A percentile compares a stretch with the other conserved stretches of the same genome.
phyloP scores from a whole-genome alignment of 1,284 basidiomycete genomes.

The Pseudozyma flocculosa region DNA sequence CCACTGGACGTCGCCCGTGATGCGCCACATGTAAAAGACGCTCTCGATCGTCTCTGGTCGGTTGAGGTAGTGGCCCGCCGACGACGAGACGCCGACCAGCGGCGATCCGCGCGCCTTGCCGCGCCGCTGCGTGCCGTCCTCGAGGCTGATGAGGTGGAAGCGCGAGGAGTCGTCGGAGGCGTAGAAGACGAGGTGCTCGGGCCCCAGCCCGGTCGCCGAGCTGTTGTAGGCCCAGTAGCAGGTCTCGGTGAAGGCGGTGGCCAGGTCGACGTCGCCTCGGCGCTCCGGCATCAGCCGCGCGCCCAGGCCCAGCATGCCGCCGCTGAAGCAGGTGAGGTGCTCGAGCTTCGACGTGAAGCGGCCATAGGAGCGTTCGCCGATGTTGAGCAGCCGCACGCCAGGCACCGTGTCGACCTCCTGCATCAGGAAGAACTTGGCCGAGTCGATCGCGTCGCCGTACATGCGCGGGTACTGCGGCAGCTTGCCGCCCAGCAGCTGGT shows the following conservation, averaged over 20 bases:
- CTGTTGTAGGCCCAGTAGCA: constrained; percentile 63
- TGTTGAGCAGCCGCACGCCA: constrained; percentile 55
- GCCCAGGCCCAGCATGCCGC: constrained; percentile 64
- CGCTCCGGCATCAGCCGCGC: constrained; percentile 60
- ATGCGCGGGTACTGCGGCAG: constrained; percentile 61
- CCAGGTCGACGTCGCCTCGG: constrained; percentile 59
- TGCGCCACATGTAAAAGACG: constrained; percentile 63
- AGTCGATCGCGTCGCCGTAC: constrained; percentile 61
- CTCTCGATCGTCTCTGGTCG: constrained; percentile 66
- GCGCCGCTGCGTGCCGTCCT: constrained; percentile 33
- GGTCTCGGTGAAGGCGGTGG: constrained; percentile 60
- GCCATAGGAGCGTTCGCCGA: constrained; percentile 35
- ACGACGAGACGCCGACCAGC: constrained; percentile 49
- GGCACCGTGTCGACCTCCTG: constrained; percentile 60
- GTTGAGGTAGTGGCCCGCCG: constrained; percentile 40
- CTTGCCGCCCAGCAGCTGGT: constrained; percentile 61
- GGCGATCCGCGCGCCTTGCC: constrained; percentile 41
- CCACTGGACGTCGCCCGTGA: constrained; percentile 65
- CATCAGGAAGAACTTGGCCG: constrained; percentile 60
- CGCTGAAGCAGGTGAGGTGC: constrained; percentile 63
- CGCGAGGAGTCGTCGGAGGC: constrained; percentile 40
- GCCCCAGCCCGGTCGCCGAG: constrained; percentile 52
- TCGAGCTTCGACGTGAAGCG: constrained; percentile 49
- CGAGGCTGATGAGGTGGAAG: constrained; percentile 25
- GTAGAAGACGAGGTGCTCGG: constrained; percentile 51